These are phyloP conservation scores for Vitis rupestris DNA, from an alignment of 164 flowering plant genomes.

Conservation along the genomic window DNA sequence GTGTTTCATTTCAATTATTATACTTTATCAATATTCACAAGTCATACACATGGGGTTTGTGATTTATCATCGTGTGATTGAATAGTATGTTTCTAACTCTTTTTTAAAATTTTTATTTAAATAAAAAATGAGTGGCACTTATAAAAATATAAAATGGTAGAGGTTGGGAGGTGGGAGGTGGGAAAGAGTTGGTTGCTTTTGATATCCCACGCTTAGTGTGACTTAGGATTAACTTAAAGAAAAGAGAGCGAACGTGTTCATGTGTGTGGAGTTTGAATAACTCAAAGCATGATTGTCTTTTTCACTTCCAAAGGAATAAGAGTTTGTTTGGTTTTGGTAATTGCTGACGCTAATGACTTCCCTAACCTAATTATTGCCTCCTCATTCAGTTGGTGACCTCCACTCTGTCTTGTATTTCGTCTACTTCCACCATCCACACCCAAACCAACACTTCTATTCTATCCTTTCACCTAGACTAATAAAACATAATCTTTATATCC, in stretches of 20 bases:
- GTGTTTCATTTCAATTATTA: too few relatives aligned
- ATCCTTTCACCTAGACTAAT: too few relatives aligned
- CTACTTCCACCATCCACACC: too few relatives aligned
- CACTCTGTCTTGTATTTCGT: too few relatives aligned
- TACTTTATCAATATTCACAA: too few relatives aligned
- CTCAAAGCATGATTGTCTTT: conserved; percentile 10
- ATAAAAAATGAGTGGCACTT: too few relatives aligned
- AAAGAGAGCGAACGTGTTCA: neutral
- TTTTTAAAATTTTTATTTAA: too few relatives aligned
- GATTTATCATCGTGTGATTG: too few relatives aligned
- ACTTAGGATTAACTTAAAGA: conserved; percentile 2
- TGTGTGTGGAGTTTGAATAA: conserved; percentile 2
- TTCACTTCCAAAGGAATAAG: conserved; percentile 2
- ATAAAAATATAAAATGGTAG: neutral
- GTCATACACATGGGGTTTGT: too few relatives aligned
- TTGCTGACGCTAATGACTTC: conserved; percentile 8
- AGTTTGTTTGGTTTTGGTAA: conserved; percentile 13
- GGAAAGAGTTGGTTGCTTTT: neutral
- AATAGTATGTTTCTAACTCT: too few relatives aligned
- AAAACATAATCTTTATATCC: too few relatives aligned
- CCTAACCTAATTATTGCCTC: neutral
- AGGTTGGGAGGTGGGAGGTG: neutral
- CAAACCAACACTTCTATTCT: too few relatives aligned
- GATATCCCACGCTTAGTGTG: conserved; percentile 1
- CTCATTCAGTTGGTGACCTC: neutral